Evolutionary conservation across 306 rosid species (phyloP).

Genomic region (Prunus mongolica): DNA sequence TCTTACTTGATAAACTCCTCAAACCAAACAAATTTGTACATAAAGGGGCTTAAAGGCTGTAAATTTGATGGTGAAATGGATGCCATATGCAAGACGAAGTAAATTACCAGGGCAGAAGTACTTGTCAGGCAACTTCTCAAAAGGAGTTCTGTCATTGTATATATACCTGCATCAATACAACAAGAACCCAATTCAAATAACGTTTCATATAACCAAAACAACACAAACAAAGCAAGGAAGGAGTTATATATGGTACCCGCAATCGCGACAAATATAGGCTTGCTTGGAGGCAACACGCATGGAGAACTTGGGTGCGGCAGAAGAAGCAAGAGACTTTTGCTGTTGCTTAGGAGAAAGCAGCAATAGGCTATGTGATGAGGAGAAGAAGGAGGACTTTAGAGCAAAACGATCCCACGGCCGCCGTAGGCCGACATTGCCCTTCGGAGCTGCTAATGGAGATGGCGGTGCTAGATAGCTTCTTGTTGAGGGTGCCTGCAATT

Average conservation of each 20-base stretch:
- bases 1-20: too few relatives aligned
- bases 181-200: background rate
- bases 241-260: slow-evolving; percentile 61
- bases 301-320: slow-evolving; percentile 55
- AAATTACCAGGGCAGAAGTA: slow-evolving; percentile 77
- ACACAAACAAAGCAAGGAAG: background rate
- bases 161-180: slow-evolving; percentile 57
- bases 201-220: background rate
- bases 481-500: slow-evolving; percentile 38
- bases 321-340: slow-evolving; percentile 16
- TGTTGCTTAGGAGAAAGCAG: slow-evolving; percentile 30
- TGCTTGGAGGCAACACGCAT: slow-evolving; percentile 88
- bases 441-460: slow-evolving; percentile 25
- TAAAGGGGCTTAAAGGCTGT: background rate
- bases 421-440: slow-evolving; percentile 35
- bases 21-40: background rate
- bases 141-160: slow-evolving; percentile 80
- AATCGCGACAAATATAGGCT: slow-evolving; percentile 89
- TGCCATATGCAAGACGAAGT: background rate
- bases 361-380: slow-evolving; percentile 37
- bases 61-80: background rate
- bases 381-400: slow-evolving; percentile 51
- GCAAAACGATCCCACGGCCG: slow-evolving; percentile 27
- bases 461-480: slow-evolving; percentile 18
- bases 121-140: slow-evolving; percentile 70